Evolutionary conservation across 192 early-diverging fungal genomes (phyloP).

Genomic region (Chytriomyces sp.): DNA sequence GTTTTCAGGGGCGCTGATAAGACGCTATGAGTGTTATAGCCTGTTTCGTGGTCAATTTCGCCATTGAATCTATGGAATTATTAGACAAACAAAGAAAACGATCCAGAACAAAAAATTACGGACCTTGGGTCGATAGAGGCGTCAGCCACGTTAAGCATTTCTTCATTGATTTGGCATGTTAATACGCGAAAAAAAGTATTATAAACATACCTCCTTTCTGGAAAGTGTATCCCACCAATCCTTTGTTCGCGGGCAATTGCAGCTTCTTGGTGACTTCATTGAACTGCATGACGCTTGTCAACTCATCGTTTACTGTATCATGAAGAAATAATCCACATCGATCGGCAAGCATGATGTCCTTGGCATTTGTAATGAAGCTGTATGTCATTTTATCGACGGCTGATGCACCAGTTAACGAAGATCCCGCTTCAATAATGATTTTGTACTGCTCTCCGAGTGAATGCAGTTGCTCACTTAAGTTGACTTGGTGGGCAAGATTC

Average conservation of each 20-base stretch:
- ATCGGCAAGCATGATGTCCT: conserved; percentile 1
- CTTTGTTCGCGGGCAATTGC: background rate
- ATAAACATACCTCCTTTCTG: conserved; percentile 10
- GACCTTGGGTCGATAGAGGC: background rate
- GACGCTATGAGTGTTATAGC: conserved; percentile 19
- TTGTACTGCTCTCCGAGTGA: background rate
- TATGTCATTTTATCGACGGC: background rate
- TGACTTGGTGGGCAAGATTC: background rate
- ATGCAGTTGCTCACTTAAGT: background rate
- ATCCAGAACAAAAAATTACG: too few species aligned
- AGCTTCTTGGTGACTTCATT: background rate
- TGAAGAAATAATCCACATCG: conserved; percentile 13
- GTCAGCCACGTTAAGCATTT: conserved; percentile 15
- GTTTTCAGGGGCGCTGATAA: conserved; percentile 16
- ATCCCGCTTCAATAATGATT: background rate
- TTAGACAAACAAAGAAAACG: background rate
- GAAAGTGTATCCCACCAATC: conserved; percentile 19
- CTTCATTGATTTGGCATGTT: background rate
- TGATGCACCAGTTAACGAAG: background rate
- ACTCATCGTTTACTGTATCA: background rate
- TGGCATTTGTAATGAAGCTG: background rate
- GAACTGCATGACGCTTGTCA: background rate
- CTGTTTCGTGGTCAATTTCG: conserved; percentile 12
- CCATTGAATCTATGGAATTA: background rate
- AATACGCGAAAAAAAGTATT: background rate